These are phyloP conservation scores for Trichocladium uniseriatum DNA, from an alignment of 495 filamentous ascomycete genomes.

Conservation along the genomic window DNA sequence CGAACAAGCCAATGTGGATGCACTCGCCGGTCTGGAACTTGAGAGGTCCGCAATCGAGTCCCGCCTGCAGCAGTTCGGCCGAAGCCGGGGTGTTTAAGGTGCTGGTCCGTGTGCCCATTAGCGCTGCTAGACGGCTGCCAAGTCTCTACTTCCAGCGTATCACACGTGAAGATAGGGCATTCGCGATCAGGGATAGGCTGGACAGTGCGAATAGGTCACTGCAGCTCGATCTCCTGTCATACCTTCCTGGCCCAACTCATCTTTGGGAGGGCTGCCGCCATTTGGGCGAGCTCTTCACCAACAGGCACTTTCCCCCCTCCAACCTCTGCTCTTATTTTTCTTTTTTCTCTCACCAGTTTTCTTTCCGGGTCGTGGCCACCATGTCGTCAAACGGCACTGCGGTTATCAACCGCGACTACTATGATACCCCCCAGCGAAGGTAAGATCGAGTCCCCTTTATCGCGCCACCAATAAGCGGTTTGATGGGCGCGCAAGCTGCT, in stretches of 20 bases:
- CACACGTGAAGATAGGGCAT: not conserved
- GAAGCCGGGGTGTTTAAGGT: not conserved
- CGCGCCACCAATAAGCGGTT: not conserved
- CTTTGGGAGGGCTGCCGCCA: not conserved
- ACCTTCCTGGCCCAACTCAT: not conserved
- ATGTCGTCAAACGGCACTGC: constrained; percentile 22
- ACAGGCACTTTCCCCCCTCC: not conserved
- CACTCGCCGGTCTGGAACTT: too few relatives aligned
- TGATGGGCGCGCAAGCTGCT: not conserved
- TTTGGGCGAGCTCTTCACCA: constrained; percentile 5
- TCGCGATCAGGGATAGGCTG: not conserved
- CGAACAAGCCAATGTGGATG: too few relatives aligned
- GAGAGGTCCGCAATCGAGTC: too few relatives aligned
- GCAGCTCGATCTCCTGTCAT: not conserved
- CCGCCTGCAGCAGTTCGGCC: too few relatives aligned
- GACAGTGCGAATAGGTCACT: constrained; percentile 1
- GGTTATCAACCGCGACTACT: constrained; percentile 44
- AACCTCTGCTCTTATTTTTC: not conserved
- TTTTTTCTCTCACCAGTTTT: not conserved
- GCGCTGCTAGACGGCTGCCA: too few relatives aligned
- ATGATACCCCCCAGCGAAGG: constrained; percentile 45
- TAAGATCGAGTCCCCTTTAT: constrained; percentile 15
- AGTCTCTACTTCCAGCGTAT: too few relatives aligned
- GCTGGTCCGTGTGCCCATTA: not conserved
- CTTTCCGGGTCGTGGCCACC: constrained; percentile 7